A percentile compares a stretch with the other conserved stretches of the same genome.
Conservation (phyloP, 2,329 filamentous ascomycete genomes). For the Blastomyces emzantsi region DNA sequence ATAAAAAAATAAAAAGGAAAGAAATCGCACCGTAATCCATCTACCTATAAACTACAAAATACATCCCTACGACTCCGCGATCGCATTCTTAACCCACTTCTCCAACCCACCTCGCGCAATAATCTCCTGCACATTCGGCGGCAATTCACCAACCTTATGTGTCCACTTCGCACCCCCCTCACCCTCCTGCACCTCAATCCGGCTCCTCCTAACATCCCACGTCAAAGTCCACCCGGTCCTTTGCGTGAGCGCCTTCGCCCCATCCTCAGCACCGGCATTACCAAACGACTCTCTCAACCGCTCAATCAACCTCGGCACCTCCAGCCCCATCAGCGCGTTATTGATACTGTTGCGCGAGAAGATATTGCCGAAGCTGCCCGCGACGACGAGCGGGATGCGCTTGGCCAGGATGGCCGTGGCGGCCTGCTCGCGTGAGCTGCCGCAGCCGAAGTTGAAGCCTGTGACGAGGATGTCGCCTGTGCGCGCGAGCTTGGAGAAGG, state of each 20-base stretch:
- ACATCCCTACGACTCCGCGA: constrained; percentile 26
- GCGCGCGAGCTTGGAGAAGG: constrained; percentile 56
- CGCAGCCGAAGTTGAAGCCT: constrained; percentile 85
- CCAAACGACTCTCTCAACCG: constrained; percentile 31
- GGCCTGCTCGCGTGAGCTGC: constrained; percentile 72
- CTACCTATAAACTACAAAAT: background rate
- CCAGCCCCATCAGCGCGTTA: constrained; percentile 33
- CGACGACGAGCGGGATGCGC: constrained; percentile 68
- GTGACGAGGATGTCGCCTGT: constrained; percentile 71
- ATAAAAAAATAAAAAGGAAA: background rate
- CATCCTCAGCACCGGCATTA: constrained; percentile 25
- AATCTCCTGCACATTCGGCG: constrained; percentile 78
- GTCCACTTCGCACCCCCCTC: constrained; percentile 57
- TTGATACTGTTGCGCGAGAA: constrained; percentile 54
- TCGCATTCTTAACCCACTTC: constrained; percentile 70
- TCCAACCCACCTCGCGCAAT: constrained; percentile 69
- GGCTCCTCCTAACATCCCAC: constrained; percentile 69
- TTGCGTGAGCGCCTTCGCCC: constrained; percentile 53
- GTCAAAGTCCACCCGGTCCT: constrained; percentile 74
- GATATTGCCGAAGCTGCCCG: constrained; percentile 76
- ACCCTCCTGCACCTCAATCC: constrained; percentile 62
- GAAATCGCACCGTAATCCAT: background rate
- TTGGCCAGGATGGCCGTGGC: constrained; percentile 79
- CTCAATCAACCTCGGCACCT: constrained; percentile 29
- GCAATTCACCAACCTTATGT: constrained; percentile 73